Conservation (phyloP, 306 rosid species). For the Prunus dulcis region DNA sequence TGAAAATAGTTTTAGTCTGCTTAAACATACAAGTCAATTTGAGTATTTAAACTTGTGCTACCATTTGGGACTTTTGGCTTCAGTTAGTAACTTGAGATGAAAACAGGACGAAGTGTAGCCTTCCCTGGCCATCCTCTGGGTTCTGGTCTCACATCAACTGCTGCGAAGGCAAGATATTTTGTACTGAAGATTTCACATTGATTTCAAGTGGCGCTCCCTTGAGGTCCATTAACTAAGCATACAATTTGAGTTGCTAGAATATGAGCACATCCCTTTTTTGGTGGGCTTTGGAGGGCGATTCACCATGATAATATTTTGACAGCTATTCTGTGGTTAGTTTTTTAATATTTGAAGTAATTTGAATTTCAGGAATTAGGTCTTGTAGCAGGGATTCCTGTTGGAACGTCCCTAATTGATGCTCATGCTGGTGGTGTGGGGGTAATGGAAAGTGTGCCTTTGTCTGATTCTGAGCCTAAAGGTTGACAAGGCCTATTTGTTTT, state of each 20-base stretch:
- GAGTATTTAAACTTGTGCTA: conserved; percentile 11
- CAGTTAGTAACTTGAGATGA: conserved; percentile 35
- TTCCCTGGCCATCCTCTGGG: conserved; percentile 98
- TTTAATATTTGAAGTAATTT: conserved; percentile 18
- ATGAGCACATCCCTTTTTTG: conserved; percentile 6
- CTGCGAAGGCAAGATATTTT: conserved; percentile 81
- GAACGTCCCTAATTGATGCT: conserved; percentile 91
- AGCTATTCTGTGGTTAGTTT: conserved; percentile 5
- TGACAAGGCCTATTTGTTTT: conserved; percentile 15
- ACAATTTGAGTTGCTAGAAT: conserved; percentile 29
- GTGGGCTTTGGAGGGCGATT: conserved; percentile 35
- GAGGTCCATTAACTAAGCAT: conserved; percentile 34
- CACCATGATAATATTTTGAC: conserved; percentile 16
- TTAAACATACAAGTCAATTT: neutral
- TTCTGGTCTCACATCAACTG: conserved; percentile 84
- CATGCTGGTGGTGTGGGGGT: conserved; percentile 99
- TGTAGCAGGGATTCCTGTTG: conserved; percentile 87
- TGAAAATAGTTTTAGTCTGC: neutral
- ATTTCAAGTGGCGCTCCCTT: conserved; percentile 47
- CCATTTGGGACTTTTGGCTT: conserved; percentile 25
- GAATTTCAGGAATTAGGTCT: conserved; percentile 83
- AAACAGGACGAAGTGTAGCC: conserved; percentile 97
- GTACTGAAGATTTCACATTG: conserved; percentile 44
- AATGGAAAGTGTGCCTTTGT: conserved; percentile 68
- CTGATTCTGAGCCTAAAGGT: conserved; percentile 59